Conservation (phyloP, 345 rosid genomes). For the Moricandia moricandioides region DNA sequence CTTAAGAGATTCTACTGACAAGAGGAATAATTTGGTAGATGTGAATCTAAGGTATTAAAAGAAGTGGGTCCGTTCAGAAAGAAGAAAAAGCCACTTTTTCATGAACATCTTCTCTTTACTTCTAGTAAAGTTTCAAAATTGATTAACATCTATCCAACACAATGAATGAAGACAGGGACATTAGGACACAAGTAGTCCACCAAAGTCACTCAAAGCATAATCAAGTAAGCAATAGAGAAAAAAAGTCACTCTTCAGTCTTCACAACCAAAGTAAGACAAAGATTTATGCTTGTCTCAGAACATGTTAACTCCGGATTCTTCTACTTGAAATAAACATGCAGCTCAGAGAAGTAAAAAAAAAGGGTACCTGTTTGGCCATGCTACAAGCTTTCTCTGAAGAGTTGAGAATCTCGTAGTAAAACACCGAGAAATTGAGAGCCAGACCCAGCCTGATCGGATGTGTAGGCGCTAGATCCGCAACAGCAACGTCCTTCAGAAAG, state of each 20-base stretch:
- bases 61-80: conserved; percentile 30
- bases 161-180: conserved; percentile 17
- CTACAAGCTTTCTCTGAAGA: conserved; percentile 71
- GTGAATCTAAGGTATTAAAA: conserved; percentile 11
- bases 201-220: background rate
- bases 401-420: conserved; percentile 68
- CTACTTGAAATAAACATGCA: conserved; percentile 5
- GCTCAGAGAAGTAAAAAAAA: background rate
- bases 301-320: background rate
- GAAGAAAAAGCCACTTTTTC: conserved; percentile 8
- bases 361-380: conserved; percentile 66
- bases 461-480: conserved; percentile 62
- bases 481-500: conserved; percentile 53
- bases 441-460: conserved; percentile 70
- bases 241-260: background rate
- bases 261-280: background rate
- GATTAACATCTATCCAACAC: conserved; percentile 12
- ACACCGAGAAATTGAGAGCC: conserved; percentile 70
- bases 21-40: conserved; percentile 21
- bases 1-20: conserved; percentile 26
- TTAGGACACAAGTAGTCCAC: conserved; percentile 3
- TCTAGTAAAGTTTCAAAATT: background rate
- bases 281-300: background rate
- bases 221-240: conserved; percentile 9
- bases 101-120: conserved; percentile 1